Evolutionary conservation across 257 asterid genomes (phyloP).

Genomic region (Solanum piurae): DNA sequence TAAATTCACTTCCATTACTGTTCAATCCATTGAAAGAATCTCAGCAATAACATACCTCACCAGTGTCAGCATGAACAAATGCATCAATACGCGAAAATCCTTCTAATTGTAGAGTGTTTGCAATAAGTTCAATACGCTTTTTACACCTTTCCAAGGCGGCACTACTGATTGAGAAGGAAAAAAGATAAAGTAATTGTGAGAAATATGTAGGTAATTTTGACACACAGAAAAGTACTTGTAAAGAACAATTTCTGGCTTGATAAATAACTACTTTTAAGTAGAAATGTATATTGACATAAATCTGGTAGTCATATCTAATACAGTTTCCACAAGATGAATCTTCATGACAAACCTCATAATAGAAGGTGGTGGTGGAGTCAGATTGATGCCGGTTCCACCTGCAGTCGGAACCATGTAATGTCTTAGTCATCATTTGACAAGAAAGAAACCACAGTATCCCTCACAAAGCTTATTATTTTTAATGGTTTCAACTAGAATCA

Average conservation of each 20-base stretch:
- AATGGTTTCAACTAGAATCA: not conserved
- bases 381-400: slow-evolving; percentile 95
- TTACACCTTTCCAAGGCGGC: slow-evolving; percentile 59
- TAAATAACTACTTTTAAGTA: not conserved
- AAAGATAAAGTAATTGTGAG: not conserved
- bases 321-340: not conserved
- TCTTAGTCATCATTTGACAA: not conserved
- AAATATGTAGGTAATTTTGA: not conserved
- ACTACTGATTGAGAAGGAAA: slow-evolving; percentile 26
- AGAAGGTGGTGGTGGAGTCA: slow-evolving; percentile 86
- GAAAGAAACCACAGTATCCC: not conserved
- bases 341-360: slow-evolving; percentile 44
- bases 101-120: slow-evolving; percentile 65
- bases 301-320: not conserved
- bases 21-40: not conserved
- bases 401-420: slow-evolving; percentile 8
- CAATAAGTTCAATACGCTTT: slow-evolving; percentile 57
- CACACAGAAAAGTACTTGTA: not conserved
- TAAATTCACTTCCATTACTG: not conserved
- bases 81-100: slow-evolving; percentile 92
- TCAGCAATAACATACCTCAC: slow-evolving; percentile 43
- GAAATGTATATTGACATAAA: not conserved
- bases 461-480: not conserved
- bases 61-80: slow-evolving; percentile 70
- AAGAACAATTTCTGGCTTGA: not conserved